Conservation (phyloP, 75 land plant genomes). For the Adiantum capillusveneris region DNA sequence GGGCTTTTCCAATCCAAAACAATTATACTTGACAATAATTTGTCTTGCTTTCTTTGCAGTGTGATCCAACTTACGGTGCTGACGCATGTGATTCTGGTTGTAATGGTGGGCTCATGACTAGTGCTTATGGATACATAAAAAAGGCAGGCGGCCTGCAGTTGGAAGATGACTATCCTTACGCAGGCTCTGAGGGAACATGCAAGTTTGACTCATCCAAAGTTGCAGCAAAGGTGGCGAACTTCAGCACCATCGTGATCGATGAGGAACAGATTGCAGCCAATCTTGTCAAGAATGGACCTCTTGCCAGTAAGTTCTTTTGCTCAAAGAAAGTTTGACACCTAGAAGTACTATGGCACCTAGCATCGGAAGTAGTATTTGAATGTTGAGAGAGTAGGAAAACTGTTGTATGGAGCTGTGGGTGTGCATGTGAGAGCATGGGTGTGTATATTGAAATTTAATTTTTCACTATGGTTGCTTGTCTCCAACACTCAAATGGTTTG, state of each 20-base stretch:
- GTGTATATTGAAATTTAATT: too few relatives aligned
- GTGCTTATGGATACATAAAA: slow-evolving; percentile 64
- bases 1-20: neutral
- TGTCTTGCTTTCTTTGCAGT: slow-evolving; percentile 36
- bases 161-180: slow-evolving; percentile 91
- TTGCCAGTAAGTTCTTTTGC: slow-evolving; percentile 48
- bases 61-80: slow-evolving; percentile 61
- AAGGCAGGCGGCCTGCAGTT: slow-evolving; percentile 78
- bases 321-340: too few relatives aligned
- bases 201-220: slow-evolving; percentile 66
- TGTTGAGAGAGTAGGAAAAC: too few relatives aligned
- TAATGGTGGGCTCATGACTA: slow-evolving; percentile 95
- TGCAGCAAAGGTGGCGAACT: slow-evolving; percentile 76
- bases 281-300: slow-evolving; percentile 78
- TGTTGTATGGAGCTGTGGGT: too few relatives aligned
- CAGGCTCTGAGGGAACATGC: slow-evolving; percentile 61
- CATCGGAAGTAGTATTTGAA: too few relatives aligned
- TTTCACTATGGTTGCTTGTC: too few relatives aligned
- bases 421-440: too few relatives aligned
- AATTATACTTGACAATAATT: neutral
- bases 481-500: too few relatives aligned
- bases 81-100: slow-evolving; percentile 81
- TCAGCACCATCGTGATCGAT: slow-evolving; percentile 65
- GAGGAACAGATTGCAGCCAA: slow-evolving; percentile 95
- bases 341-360: too few relatives aligned